Evolutionary conservation across 768 basidiomycete species (phyloP).

Genomic region (Paxillus rubicundulus): DNA sequence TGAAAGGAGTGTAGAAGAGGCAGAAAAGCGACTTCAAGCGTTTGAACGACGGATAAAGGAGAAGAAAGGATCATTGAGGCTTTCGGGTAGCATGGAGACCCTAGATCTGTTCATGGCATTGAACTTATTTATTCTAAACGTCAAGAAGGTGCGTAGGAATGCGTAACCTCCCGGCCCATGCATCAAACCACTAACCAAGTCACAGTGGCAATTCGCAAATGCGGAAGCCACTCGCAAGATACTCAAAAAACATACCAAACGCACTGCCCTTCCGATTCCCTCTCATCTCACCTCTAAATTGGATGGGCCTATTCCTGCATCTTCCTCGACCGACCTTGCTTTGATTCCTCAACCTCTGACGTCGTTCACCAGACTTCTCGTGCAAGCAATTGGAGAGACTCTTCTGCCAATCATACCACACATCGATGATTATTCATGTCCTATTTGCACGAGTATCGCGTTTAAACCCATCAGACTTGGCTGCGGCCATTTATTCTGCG

Average conservation of each 20-base stretch:
- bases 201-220: slow-evolving; percentile 77
- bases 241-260: slow-evolving; percentile 91
- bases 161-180: background rate
- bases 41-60: slow-evolving; percentile 61
- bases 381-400: slow-evolving; percentile 79
- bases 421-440: slow-evolving; percentile 81
- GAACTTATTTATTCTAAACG: slow-evolving; percentile 74
- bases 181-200: background rate
- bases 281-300: slow-evolving; percentile 21
- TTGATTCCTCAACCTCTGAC: slow-evolving; percentile 26
- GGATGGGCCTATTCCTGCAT: slow-evolving; percentile 8
- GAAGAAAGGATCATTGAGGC: slow-evolving; percentile 50
- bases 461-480: slow-evolving; percentile 86
- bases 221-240: slow-evolving; percentile 90
- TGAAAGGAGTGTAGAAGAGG: slow-evolving; percentile 66
- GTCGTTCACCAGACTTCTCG: slow-evolving; percentile 60
- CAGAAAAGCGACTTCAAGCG: slow-evolving; percentile 58
- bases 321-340: slow-evolving; percentile 32
- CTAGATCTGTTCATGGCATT: slow-evolving; percentile 71
- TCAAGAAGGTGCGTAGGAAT: slow-evolving; percentile 61
- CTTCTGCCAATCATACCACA: slow-evolving; percentile 79
- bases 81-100: slow-evolving; percentile 54
- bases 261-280: slow-evolving; percentile 75
- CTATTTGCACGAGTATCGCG: slow-evolving; percentile 86
- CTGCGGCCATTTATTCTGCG: slow-evolving; percentile 80